Evolutionary conservation across 1,284 basidiomycete species (phyloP), one percentile per base, ranked within the genome.

Genomic region (Sporisorium sorghi): DNA sequence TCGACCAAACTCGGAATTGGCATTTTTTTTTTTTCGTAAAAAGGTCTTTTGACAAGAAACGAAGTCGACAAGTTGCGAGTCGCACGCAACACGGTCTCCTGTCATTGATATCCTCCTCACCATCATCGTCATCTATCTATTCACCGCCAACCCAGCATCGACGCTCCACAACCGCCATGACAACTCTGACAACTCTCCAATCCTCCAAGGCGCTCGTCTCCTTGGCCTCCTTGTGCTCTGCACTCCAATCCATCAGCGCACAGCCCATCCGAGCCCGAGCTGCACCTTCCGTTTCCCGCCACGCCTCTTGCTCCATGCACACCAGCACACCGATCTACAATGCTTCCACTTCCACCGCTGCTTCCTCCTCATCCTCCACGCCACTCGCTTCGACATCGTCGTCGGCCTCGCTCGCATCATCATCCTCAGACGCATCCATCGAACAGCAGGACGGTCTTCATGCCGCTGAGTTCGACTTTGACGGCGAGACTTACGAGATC

Each of bases 391-490:
- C 68, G 14, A 50, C 64, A 14, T 58, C 52, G 11, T 59, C 63
- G 5, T 39, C 56, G 23, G 30, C 56, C 3, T 12, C 15, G 24
- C n/a, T 5, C 9, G 17, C 51, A 28, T 46, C 54, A 30, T 5
- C 28, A 12, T 28, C 53, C 12, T 35, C 42, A n/a, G 28, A 21
- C 23, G n/a, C 50, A 47, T 28, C 49, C 39, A 33, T 24, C 51
- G 19, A 33, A 3, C 40, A 46, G 40, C 49, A 69, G 32, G 26
- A 53, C 14, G 54, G 24, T 32, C 43, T 59, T 6, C 67, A 75
- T 30, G 63, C 63, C 6, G 47, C 60, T 6, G 57, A 73, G 15
- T 73, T 73, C 44, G 73, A 68, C 30, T 67, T 71, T 53, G 58
- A 66, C 37, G 55, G 65, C 37, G 71, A 73, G 37, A 37, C 55